Evolutionary conservation across 305 asterid species (phyloP).

Genomic region (Andrographis paniculata): DNA sequence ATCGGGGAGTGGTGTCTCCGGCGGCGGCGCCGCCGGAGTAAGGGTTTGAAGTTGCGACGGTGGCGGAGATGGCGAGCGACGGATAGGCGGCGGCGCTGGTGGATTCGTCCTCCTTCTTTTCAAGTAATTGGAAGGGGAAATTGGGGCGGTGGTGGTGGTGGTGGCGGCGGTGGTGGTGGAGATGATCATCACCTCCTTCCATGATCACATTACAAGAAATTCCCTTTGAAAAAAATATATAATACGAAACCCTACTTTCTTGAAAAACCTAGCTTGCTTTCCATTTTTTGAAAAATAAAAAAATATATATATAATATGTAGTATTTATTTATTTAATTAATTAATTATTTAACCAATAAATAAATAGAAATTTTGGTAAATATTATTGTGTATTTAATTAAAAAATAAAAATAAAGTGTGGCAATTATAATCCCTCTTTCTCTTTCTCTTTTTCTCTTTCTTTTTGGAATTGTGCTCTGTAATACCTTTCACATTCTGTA

Average conservation of each 20-base stretch:
- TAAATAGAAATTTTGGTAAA: no score
- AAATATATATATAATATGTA: no score
- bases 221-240: not conserved
- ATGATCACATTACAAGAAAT: slow-evolving; percentile 47
- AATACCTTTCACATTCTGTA: slow-evolving; percentile 38
- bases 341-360: no score
- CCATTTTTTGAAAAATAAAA: no score
- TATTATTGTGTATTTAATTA: slow-evolving; percentile 4
- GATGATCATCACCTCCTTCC: slow-evolving; percentile 82
- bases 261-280: no score
- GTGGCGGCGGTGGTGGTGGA: slow-evolving; percentile 30
- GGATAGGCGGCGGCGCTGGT: slow-evolving; percentile 30
- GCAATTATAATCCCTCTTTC: not conserved
- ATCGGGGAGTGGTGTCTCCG: slow-evolving; percentile 28
- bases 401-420: not conserved
- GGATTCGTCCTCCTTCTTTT: slow-evolving; percentile 33
- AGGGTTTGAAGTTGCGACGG: slow-evolving; percentile 27
- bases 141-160: slow-evolving; percentile 29
- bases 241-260: slow-evolving; percentile 16
- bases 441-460: slow-evolving; percentile 7
- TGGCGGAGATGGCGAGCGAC: slow-evolving; percentile 41
- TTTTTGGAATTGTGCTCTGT: slow-evolving; percentile 26
- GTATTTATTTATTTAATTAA: no score
- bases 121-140: slow-evolving; percentile 39
- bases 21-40: slow-evolving; percentile 5